These are phyloP conservation scores for Terana coerulea DNA, from an alignment of 768 basidiomycete species.

Conservation along the genomic window DNA sequence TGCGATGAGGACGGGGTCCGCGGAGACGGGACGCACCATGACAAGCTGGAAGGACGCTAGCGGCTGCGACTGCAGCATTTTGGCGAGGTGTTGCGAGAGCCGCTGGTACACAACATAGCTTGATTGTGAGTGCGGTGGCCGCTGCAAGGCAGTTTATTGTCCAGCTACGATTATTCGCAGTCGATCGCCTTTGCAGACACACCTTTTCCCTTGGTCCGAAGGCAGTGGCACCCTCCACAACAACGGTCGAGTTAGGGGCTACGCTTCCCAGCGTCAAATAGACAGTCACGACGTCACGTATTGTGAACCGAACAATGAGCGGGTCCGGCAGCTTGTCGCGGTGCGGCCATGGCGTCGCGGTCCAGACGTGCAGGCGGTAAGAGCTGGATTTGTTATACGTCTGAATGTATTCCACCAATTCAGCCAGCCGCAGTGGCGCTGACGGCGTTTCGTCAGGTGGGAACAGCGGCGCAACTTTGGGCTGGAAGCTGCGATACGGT, in stretches of 20 bases:
- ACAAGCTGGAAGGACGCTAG: constrained; percentile 50
- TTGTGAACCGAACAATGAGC: constrained; percentile 51
- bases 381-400: constrained; percentile 48
- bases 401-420: constrained; percentile 50
- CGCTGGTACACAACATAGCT: constrained; percentile 60
- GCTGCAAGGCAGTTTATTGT: constrained; percentile 34
- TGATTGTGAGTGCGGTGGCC: constrained; percentile 65
- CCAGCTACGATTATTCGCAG: too few relatives aligned
- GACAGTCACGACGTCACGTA: constrained; percentile 62
- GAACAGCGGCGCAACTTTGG: constrained; percentile 38
- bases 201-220: constrained; percentile 77
- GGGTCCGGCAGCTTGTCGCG: constrained; percentile 24
- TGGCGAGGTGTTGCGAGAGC: constrained; percentile 63
- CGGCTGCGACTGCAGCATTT: constrained; percentile 52
- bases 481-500: constrained; percentile 46
- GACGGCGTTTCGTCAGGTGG: constrained; percentile 36
- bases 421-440: constrained; percentile 39
- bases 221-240: constrained; percentile 61
- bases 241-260: constrained; percentile 30
- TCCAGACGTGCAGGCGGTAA: constrained; percentile 52
- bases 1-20: neutral
- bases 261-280: constrained; percentile 46
- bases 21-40: constrained; percentile 35
- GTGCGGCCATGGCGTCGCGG: constrained; percentile 25
- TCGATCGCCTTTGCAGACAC: constrained; percentile 14